These are phyloP conservation scores for Cutaneotrichosporon mucoides DNA, from an alignment of 1,284 basidiomycete species.

Conservation along the genomic window DNA sequence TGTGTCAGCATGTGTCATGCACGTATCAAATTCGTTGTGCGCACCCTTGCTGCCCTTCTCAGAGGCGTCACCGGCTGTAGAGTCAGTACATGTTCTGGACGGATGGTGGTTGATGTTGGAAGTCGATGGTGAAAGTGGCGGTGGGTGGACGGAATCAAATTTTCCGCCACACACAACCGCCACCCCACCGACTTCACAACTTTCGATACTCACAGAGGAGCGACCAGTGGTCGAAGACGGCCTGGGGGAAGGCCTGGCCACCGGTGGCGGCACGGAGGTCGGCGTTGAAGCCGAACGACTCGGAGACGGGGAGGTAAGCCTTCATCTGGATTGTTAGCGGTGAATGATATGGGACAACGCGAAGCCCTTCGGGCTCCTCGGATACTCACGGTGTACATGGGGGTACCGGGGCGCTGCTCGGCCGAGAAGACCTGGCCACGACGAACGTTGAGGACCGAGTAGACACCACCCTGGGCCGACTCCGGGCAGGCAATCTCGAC, in stretches of 20 bases:
- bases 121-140: too few species aligned
- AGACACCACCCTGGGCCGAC: conserved; percentile 97
- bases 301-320: conserved; percentile 58
- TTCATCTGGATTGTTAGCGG: conserved; percentile 1
- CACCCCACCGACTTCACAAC: too few species aligned
- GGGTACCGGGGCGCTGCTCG: conserved; percentile 95
- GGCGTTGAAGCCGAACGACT: conserved; percentile 99
- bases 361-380: too few species aligned
- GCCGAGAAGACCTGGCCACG: conserved; percentile 98
- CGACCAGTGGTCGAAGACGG: conserved; percentile 91
- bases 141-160: too few species aligned
- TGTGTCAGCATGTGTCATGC: too few species aligned
- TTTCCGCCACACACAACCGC: too few species aligned
- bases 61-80: conserved; percentile 42
- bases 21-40: too few species aligned
- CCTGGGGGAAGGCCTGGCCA: conserved; percentile 98
- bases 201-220: conserved; percentile 25
- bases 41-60: conserved; percentile 63
- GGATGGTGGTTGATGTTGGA: too few species aligned
- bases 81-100: too few species aligned
- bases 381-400: conserved; percentile 87
- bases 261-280: conserved; percentile 87
- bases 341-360: background rate
- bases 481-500: conserved; percentile 99
- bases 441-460: conserved; percentile 90